Conservation (phyloP, 305 asterid species). For the Rubia occidens region DNA sequence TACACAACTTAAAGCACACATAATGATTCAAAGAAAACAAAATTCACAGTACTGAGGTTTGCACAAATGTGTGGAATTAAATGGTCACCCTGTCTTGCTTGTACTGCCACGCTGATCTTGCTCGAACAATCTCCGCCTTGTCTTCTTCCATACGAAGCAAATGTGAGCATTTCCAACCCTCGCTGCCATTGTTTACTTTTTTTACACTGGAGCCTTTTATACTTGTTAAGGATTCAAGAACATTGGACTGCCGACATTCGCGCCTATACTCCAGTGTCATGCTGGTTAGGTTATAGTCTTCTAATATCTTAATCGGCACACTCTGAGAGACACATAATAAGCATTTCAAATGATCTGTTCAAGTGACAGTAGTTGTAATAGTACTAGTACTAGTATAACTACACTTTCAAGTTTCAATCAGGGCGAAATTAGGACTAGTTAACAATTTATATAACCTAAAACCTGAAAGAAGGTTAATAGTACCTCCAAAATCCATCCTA, state of each 20-base stretch:
- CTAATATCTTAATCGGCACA: constrained; percentile 49
- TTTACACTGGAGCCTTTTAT: constrained; percentile 13
- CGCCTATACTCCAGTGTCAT: constrained; percentile 69
- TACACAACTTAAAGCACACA: not conserved
- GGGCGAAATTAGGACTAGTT: no score
- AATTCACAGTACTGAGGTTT: not conserved
- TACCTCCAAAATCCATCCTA: constrained; percentile 92
- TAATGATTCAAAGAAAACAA: not conserved
- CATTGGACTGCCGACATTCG: constrained; percentile 53
- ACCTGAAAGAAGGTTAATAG: not conserved
- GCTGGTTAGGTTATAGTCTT: constrained; percentile 44
- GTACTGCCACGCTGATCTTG: constrained; percentile 57
- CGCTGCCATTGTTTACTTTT: constrained; percentile 8
- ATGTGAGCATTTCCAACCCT: constrained; percentile 45
- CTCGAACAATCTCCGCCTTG: constrained; percentile 58
- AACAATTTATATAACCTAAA: not conserved
- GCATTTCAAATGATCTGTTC: not conserved
- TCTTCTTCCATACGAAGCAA: constrained; percentile 68
- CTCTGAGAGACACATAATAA: constrained; percentile 33
- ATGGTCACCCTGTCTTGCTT: constrained; percentile 18
- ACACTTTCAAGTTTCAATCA: no score
- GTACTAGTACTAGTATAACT: no score
- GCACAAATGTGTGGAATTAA: not conserved
- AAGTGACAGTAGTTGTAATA: not conserved
- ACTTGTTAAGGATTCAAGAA: constrained; percentile 53